Conservation (phyloP, 371 early-diverging fungal species). For the Phascolomyces articulosus region DNA sequence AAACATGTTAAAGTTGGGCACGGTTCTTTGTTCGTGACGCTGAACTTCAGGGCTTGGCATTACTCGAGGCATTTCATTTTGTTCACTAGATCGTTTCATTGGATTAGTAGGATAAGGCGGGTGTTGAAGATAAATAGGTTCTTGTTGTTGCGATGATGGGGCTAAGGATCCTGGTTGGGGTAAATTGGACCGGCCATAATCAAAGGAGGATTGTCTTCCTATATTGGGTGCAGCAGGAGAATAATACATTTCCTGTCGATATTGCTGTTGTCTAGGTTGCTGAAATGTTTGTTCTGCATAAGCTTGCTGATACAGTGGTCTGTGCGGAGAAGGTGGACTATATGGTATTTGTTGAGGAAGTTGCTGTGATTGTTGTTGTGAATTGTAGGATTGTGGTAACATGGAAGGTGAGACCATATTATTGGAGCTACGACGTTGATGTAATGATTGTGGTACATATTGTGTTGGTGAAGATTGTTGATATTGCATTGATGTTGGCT, state of each 20-base stretch:
- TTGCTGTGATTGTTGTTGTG: background rate
- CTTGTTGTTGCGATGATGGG: background rate
- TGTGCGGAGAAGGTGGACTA: slow-evolving; percentile 1
- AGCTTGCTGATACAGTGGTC: background rate
- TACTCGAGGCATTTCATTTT: slow-evolving; percentile 2
- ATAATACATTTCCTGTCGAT: background rate
- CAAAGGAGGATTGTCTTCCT: background rate
- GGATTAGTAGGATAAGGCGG: background rate
- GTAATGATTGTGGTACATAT: slow-evolving; percentile 4
- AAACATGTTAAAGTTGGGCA: background rate
- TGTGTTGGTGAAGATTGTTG: slow-evolving; percentile 1
- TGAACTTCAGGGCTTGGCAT: slow-evolving; percentile 11
- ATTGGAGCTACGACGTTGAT: background rate
- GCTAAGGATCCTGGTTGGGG: background rate
- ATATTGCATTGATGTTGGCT: background rate
- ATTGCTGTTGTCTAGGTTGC: background rate
- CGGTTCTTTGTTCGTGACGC: background rate
- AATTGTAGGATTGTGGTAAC: background rate
- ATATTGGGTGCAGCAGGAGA: background rate
- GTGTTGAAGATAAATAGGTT: slow-evolving; percentile 5
- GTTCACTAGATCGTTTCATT: background rate
- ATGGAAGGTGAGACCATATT: background rate
- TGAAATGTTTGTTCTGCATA: slow-evolving; percentile 1
- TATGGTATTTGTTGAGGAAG: slow-evolving; percentile 2
- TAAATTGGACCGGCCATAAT: background rate